A percentile compares a stretch with the other conserved stretches of the same genome.
Conservation (phyloP, 2,329 filamentous ascomycete genomes). For the Pseudogymnoascus sp. region DNA sequence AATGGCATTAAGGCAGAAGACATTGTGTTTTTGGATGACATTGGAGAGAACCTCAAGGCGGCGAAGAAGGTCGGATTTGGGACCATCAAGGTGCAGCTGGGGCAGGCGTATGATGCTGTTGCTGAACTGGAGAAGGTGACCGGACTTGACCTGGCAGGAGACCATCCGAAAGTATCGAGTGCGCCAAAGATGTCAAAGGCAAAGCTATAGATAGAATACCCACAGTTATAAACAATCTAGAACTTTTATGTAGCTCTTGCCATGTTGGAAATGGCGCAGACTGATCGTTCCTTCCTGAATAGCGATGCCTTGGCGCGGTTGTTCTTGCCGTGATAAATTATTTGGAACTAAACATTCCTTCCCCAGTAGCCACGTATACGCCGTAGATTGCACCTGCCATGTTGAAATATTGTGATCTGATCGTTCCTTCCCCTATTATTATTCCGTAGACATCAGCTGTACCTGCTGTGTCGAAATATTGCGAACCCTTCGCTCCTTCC, state of each 20-base stretch:
- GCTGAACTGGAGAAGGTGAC: constrained; percentile 68
- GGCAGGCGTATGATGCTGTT: constrained; percentile 71
- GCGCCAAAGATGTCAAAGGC: constrained; percentile 5
- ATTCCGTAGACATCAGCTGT: background rate
- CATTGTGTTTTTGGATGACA: constrained; percentile 76
- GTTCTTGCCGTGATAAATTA: background rate
- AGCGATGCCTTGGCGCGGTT: background rate
- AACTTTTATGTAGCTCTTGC: background rate
- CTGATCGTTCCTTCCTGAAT: background rate
- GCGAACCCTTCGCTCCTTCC: background rate
- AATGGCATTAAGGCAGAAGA: constrained; percentile 53
- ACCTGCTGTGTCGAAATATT: background rate
- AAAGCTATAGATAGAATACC: constrained; percentile 6
- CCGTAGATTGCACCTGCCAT: background rate
- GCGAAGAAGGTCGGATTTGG: constrained; percentile 65
- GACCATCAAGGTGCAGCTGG: constrained; percentile 78
- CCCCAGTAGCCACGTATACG: background rate
- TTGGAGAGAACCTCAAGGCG: constrained; percentile 83
- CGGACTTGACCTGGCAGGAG: constrained; percentile 47
- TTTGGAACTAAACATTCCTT: background rate
- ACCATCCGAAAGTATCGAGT: constrained; percentile 5
- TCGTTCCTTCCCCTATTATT: background rate
- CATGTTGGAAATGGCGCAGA: background rate
- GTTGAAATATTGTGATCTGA: background rate
- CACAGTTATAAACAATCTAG: background rate